These are phyloP conservation scores for Prunus yedoensis DNA, from an alignment of 331 rosid genomes.

Conservation along the genomic window DNA sequence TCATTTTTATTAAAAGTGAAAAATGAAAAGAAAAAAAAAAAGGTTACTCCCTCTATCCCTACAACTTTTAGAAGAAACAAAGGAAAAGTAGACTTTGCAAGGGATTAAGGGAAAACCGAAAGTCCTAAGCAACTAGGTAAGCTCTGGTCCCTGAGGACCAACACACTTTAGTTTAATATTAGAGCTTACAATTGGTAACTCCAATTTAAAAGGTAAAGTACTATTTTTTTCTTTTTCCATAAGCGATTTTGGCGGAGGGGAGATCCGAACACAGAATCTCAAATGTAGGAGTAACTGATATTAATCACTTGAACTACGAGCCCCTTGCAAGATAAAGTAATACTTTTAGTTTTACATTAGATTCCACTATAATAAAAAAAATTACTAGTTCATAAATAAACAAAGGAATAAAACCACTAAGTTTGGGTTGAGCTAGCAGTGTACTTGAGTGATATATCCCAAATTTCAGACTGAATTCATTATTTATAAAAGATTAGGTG, in stretches of 20 bases:
- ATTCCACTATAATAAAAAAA: no score
- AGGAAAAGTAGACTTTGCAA: background rate
- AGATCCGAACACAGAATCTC: background rate
- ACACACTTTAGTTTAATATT: background rate
- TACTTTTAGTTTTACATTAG: no score
- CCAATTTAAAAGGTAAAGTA: background rate
- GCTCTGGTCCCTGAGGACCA: background rate
- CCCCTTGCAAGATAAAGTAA: no score
- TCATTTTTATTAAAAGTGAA: background rate
- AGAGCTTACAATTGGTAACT: background rate
- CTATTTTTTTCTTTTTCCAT: background rate
- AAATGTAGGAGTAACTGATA: no score
- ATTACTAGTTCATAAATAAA: no score
- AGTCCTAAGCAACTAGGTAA: background rate
- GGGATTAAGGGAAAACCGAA: background rate
- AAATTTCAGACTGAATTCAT: no score
- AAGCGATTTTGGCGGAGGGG: background rate
- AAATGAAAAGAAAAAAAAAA: background rate
- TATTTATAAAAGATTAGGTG: background rate
- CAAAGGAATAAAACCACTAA: no score
- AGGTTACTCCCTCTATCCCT: background rate
- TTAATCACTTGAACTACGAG: no score
- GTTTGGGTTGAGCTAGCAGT: no score
- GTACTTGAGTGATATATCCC: no score
- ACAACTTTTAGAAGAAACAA: background rate